Evolutionary conservation across 139 green algal species (phyloP).

Genomic region (Chlamydomonas sphaeroides): DNA sequence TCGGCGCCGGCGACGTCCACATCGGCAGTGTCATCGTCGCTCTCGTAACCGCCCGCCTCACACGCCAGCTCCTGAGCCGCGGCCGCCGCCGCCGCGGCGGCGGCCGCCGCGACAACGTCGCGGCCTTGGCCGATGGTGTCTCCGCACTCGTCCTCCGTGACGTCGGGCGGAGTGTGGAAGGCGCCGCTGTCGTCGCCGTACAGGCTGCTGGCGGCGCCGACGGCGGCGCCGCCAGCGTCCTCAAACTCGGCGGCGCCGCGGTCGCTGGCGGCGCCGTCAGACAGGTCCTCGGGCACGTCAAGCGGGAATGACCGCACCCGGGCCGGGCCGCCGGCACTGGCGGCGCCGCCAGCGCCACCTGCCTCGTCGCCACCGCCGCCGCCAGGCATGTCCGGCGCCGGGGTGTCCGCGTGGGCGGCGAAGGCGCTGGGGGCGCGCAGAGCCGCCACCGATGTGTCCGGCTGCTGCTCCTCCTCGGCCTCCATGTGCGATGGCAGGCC

Average conservation of each 20-base stretch:
- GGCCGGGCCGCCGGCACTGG: not conserved
- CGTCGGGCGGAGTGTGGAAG: constrained; percentile 22
- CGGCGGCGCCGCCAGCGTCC: not conserved
- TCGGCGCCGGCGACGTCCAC: too few relatives aligned
- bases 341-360: not conserved
- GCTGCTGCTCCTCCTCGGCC: too few relatives aligned
- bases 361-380: not conserved
- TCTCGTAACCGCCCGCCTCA: constrained; percentile 26
- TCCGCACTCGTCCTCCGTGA: constrained; percentile 9
- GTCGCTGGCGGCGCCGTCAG: not conserved
- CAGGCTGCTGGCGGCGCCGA: too few relatives aligned
- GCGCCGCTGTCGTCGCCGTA: constrained; percentile 1
- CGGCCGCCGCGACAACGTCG: not conserved
- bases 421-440: too few relatives aligned
- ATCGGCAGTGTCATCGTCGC: constrained; percentile 20
- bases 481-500: too few relatives aligned
- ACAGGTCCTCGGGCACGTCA: not conserved
- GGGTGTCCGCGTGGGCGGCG: too few relatives aligned
- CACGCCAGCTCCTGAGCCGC: not conserved
- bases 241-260: not conserved
- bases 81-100: not conserved
- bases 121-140: not conserved
- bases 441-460: too few relatives aligned
- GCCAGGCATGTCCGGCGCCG: not conserved
- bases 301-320: not conserved